Evolutionary conservation across 2,329 filamentous ascomycete species (phyloP).

Genomic region (Trichoderma sp.): DNA sequence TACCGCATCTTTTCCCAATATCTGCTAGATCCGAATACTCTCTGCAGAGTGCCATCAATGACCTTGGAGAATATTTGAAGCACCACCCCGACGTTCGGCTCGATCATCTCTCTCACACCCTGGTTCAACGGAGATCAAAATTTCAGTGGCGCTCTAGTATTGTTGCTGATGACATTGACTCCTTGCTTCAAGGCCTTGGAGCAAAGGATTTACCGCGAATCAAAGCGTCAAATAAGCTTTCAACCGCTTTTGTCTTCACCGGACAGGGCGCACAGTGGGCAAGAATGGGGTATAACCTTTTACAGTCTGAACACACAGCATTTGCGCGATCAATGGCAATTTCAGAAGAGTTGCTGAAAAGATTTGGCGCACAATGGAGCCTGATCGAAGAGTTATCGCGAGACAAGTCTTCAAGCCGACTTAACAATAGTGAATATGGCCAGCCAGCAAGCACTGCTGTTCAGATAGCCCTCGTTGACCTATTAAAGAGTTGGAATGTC

Average conservation of each 20-base stretch:
- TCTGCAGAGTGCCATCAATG: not conserved
- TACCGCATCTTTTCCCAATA: not conserved
- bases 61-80: not conserved
- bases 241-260: slow-evolving; percentile 17
- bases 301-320: not conserved
- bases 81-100: not conserved
- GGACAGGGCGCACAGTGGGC: slow-evolving; percentile 23
- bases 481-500: slow-evolving; percentile 29
- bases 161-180: not conserved
- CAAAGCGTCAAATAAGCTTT: not conserved
- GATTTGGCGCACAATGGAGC: slow-evolving; percentile 12
- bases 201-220: not conserved
- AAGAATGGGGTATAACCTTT: not conserved
- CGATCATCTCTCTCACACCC: not conserved
- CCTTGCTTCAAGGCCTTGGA: not conserved
- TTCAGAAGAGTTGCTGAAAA: not conserved
- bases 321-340: not conserved
- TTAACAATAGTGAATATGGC: slow-evolving; percentile 32
- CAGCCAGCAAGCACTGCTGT: slow-evolving; percentile 34
- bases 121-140: not conserved
- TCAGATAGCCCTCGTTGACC: slow-evolving; percentile 34
- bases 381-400: slow-evolving; percentile 13
- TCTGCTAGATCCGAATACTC: slow-evolving; percentile 3
- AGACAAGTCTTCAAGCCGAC: not conserved
- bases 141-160: slow-evolving; percentile 14